These are phyloP conservation scores for Tulasnella sp. DNA, from an alignment of 768 basidiomycete species.

Conservation along the genomic window DNA sequence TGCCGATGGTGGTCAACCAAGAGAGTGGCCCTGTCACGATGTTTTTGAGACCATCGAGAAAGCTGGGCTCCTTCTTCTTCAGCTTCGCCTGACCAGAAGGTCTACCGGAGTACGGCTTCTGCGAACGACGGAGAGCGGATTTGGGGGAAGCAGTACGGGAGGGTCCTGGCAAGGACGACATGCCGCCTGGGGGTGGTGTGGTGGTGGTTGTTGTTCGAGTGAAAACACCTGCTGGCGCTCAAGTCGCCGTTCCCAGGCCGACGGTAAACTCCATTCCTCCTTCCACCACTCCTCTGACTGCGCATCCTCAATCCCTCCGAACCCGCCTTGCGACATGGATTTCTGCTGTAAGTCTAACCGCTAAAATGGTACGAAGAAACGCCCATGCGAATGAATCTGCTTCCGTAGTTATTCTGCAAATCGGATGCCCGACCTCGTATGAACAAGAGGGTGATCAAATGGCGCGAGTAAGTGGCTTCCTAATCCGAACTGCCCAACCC, in stretches of 20 bases:
- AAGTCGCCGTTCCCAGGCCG: conserved; percentile 8
- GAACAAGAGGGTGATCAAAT: conserved; percentile 6
- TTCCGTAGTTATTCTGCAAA: conserved; percentile 5
- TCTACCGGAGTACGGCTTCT: conserved; percentile 20
- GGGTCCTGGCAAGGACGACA: conserved; percentile 12
- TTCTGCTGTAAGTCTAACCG: conserved; percentile 11
- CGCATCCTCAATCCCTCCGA: not conserved
- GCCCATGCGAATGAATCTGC: not conserved
- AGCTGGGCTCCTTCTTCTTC: conserved; percentile 15
- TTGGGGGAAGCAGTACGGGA: conserved; percentile 11
- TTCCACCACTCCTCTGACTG: not conserved
- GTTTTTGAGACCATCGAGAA: conserved; percentile 24
- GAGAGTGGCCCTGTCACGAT: conserved; percentile 23
- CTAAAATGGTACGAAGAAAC: not conserved
- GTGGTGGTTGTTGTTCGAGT: conserved; percentile 5
- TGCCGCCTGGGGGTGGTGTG: conserved; percentile 9
- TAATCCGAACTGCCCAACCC: not conserved
- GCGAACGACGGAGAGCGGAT: conserved; percentile 5
- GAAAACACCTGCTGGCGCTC: not conserved
- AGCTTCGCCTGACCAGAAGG: conserved; percentile 11
- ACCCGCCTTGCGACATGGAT: not conserved
- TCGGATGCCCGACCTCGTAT: conserved; percentile 24
- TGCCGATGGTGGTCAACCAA: conserved; percentile 15
- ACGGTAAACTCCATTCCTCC: not conserved
- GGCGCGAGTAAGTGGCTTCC: conserved; percentile 1